Evolutionary conservation across 345 rosid genomes (phyloP).

Genomic region (Adansonia digitata): DNA sequence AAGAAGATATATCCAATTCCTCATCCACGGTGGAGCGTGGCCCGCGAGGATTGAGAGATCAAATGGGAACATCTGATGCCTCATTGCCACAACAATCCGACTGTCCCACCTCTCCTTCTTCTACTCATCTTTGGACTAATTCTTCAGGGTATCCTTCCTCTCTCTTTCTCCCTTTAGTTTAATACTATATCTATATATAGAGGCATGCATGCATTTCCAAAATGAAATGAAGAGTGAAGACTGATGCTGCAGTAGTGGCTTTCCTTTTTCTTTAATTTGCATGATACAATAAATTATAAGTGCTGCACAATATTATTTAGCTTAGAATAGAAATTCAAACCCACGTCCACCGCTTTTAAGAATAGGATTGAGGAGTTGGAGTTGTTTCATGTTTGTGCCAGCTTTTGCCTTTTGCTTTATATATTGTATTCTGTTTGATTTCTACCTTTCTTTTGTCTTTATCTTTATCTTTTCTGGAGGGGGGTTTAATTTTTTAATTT

Average conservation of each 20-base stretch:
- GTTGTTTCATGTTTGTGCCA: slow-evolving; percentile 21
- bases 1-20: slow-evolving; percentile 65
- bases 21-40: too few relatives aligned
- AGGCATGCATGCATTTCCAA: background rate
- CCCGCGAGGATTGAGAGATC: slow-evolving; percentile 30
- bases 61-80: slow-evolving; percentile 36
- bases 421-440: background rate
- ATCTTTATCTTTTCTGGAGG: background rate
- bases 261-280: background rate
- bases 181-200: background rate
- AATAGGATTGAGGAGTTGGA: slow-evolving; percentile 19
- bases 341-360: slow-evolving; percentile 19
- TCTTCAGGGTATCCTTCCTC: slow-evolving; percentile 49
- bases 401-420: slow-evolving; percentile 37
- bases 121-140: slow-evolving; percentile 63
- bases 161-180: background rate
- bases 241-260: too few relatives aligned
- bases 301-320: too few relatives aligned
- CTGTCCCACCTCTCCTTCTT: slow-evolving; percentile 38
- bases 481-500: too few relatives aligned
- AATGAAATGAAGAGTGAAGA: background rate
- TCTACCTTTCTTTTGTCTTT: background rate
- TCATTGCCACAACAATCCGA: slow-evolving; percentile 44
- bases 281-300: too few relatives aligned
- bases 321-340: background rate